Base-by-base conservation (phyloP, 805 yeast genomes). In the Wickerhamiella qilinensis region DNA sequence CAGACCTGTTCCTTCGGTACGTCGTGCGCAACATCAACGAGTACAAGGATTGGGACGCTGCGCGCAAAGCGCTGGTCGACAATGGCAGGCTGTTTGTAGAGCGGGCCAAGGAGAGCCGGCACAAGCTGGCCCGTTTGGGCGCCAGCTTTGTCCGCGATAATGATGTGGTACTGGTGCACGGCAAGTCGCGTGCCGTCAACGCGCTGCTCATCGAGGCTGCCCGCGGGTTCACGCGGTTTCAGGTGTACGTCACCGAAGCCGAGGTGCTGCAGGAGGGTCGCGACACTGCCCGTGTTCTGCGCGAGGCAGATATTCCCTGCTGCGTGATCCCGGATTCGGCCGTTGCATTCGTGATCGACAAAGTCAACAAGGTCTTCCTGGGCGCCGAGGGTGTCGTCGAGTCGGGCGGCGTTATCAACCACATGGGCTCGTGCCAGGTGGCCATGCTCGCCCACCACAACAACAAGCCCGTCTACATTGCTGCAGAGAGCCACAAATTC, bases 351-450 rank as follows among this genome's bases (percentile, higher is more conserved):
- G 83, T 85, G 29, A 76, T 91, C 42, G 86, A 84, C 56, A 80
- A 81, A 56, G 85, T 86, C 12, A 93, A 88, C 61, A 88, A 91
- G 58, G 81, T 91, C 3, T 71, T 91, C 46, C 91, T 91, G 47
- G 99, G 99, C 39, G 98, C 98, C 1, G 98, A 91, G 60, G 99
- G 99, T 48, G 99, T 91, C 3, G 94, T 94, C 3, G 99, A 91
- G 63, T 79, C 93, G 56, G 99, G 99, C 40, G 99, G 99, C 25
- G 84, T 93, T 35, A 88, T 91, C 48, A 91, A 91, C 59, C 86
- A 60, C 46, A 57, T 91, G 44, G 99, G 99, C 4, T 77, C 94
- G 1, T 91, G 83, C 58, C 95, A 91, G 53, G 78, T 88, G 36
- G 96, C 96, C 30, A 88, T 91, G 34, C 62, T 91, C 42, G 94